These are phyloP conservation scores for Candida insectorum DNA, from an alignment of 805 yeast species.

Conservation along the genomic window DNA sequence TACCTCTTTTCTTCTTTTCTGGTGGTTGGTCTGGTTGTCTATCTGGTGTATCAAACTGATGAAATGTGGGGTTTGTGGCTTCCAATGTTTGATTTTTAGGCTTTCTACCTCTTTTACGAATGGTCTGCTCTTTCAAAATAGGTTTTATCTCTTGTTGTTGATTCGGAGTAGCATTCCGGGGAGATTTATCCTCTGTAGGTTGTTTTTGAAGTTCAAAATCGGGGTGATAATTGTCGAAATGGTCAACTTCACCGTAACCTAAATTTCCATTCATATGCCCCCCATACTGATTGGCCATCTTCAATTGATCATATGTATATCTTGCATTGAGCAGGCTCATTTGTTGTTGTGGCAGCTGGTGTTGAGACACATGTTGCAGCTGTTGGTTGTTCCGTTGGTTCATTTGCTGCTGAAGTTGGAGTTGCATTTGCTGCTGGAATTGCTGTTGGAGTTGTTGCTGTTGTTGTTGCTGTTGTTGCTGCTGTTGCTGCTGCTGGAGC, in stretches of 20 bases:
- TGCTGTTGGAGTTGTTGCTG: constrained; percentile 12
- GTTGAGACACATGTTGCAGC: constrained; percentile 1
- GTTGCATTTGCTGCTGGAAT: constrained; percentile 10
- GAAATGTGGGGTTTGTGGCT: constrained; percentile 7
- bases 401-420: constrained; percentile 8
- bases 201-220: too few species aligned
- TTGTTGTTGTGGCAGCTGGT: constrained; percentile 1
- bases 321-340: background rate
- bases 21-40: constrained; percentile 5
- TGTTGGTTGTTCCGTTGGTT: too few species aligned
- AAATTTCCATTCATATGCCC: too few species aligned
- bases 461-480: constrained; percentile 10
- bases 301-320: too few species aligned
- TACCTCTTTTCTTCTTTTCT: constrained; percentile 35
- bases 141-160: too few species aligned
- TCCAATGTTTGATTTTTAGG: constrained; percentile 6
- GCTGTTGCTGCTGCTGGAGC: background rate
- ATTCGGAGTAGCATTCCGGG: constrained; percentile 1
- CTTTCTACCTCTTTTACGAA: constrained; percentile 10
- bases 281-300: too few species aligned
- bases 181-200: too few species aligned
- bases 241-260: background rate
- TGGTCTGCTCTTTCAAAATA: constrained; percentile 4
- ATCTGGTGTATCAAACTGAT: constrained; percentile 6
- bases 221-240: too few species aligned